A percentile compares a stretch with the other conserved stretches of the same genome.
These are phyloP conservation scores for Knoxdaviesia proteae DNA, from an alignment of 2,329 filamentous ascomycete species.

Conservation along the genomic window DNA sequence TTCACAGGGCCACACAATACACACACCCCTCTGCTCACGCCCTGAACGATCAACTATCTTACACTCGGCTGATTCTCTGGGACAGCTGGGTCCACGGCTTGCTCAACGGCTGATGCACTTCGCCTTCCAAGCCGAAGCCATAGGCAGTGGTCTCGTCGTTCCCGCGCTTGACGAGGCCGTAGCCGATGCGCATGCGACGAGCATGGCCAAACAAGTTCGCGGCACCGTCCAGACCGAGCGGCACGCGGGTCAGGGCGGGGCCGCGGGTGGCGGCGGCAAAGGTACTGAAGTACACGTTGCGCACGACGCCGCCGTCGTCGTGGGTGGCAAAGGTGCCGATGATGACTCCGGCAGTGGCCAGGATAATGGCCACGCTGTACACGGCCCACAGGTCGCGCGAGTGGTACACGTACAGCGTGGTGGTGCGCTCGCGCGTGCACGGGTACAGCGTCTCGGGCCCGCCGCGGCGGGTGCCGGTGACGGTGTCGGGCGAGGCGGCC, in stretches of 20 bases:
- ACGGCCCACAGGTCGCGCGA: conserved; percentile 14
- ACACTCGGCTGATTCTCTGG: no score
- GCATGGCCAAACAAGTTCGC: not conserved
- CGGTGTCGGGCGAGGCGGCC: conserved; percentile 9
- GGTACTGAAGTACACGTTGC: conserved; percentile 17
- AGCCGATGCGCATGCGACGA: conserved; percentile 1
- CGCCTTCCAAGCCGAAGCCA: conserved; percentile 2
- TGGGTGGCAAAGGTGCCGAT: conserved; percentile 12
- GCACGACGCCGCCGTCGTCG: conserved; percentile 12
- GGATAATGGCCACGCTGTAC: conserved; percentile 12
- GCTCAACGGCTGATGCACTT: conserved; percentile 1
- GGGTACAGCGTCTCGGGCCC: conserved; percentile 9
- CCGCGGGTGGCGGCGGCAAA: conserved; percentile 18
- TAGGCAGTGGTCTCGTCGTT: not conserved
- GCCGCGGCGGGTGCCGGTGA: conserved; percentile 6
- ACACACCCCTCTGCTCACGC: no score
- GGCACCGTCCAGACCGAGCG: conserved; percentile 8
- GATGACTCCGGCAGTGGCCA: conserved; percentile 10
- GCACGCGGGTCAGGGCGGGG: conserved; percentile 13
- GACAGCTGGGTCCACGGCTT: not conserved
- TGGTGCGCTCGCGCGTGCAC: conserved; percentile 10
- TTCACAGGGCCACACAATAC: no score
- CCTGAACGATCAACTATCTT: no score
- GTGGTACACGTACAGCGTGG: conserved; percentile 11
- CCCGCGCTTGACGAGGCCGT: not conserved